These are phyloP conservation scores for Diaporthe longicolla DNA, from an alignment of 2,329 filamentous ascomycete genomes.

Conservation along the genomic window DNA sequence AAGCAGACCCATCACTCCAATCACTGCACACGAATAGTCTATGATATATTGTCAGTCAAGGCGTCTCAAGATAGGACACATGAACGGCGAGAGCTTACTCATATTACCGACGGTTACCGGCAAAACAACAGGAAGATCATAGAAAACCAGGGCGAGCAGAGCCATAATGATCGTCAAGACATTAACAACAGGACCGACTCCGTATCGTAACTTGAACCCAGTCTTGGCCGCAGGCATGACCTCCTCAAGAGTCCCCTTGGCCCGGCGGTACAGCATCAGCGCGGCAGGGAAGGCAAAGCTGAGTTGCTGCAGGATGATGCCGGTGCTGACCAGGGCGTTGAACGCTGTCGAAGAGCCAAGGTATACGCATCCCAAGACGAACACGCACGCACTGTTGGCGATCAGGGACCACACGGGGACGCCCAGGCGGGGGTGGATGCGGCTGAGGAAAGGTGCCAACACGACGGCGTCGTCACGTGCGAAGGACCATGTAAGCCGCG, in stretches of 20 bases:
- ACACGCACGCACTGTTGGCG: constrained; percentile 34
- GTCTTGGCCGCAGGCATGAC: constrained; percentile 21
- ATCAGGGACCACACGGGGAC: constrained; percentile 37
- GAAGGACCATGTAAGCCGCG: constrained; percentile 36
- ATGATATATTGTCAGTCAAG: background rate
- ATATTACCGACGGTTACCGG: constrained; percentile 37
- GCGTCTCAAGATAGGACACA: background rate
- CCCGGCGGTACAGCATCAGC: constrained; percentile 36
- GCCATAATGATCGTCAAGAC: constrained; percentile 36
- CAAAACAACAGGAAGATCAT: constrained; percentile 37
- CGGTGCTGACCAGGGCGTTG: constrained; percentile 40
- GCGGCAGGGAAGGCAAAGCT: constrained; percentile 41
- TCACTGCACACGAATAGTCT: constrained; percentile 41
- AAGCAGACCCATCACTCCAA: constrained; percentile 37
- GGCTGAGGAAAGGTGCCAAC: constrained; percentile 21
- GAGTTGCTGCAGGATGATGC: constrained; percentile 39
- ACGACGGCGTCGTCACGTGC: constrained; percentile 40
- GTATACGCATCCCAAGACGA: constrained; percentile 35
- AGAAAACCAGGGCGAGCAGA: constrained; percentile 36
- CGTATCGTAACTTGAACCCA: constrained; percentile 24
- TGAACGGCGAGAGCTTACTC: constrained; percentile 11
- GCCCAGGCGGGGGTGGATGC: constrained; percentile 29
- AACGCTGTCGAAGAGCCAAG: constrained; percentile 38
- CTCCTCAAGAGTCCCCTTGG: constrained; percentile 7
- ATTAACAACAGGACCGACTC: constrained; percentile 27